Percentiles rank a stretch among this genome's conserved stretches.
These are phyloP conservation scores for Parmales sp. DNA, from an alignment of 108 stramenopile species.

Conservation along the genomic window DNA sequence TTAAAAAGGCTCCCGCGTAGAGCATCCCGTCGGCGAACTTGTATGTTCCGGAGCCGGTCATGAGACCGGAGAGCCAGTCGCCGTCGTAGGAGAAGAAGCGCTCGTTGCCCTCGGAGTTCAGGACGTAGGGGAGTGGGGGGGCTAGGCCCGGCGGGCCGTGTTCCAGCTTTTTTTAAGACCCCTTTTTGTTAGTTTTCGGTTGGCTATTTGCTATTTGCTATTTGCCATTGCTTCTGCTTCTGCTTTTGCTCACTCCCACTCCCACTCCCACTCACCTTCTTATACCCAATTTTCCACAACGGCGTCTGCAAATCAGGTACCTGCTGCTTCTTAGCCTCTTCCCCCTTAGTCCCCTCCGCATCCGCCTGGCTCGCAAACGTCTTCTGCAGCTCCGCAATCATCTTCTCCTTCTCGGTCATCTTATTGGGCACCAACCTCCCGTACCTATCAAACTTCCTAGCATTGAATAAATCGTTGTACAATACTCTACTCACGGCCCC, in stretches of 20 bases:
- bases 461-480: neutral
- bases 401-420: neutral
- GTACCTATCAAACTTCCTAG: neutral
- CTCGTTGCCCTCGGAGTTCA: slow-evolving; percentile 23
- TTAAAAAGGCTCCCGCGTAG: slow-evolving; percentile 10
- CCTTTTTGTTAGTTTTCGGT: too few relatives aligned
- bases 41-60: slow-evolving; percentile 17
- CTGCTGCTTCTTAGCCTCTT: neutral
- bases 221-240: too few relatives aligned
- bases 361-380: neutral
- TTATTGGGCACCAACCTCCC: neutral
- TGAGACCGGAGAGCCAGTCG: slow-evolving; percentile 14
- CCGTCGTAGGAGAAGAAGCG: slow-evolving; percentile 22
- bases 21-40: slow-evolving; percentile 15
- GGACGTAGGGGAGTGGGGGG: slow-evolving; percentile 6
- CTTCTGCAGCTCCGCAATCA: neutral
- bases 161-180: too few relatives aligned
- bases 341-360: neutral
- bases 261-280: too few relatives aligned
- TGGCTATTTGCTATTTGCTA: too few relatives aligned
- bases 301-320: neutral
- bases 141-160: slow-evolving; percentile 11
- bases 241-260: too few relatives aligned
- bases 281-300: slow-evolving; percentile 12
- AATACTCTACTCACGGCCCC: neutral